phyloP scores from a whole-genome alignment of 2,329 filamentous ascomycete genomes.

The Epichloe sylvatica region DNA sequence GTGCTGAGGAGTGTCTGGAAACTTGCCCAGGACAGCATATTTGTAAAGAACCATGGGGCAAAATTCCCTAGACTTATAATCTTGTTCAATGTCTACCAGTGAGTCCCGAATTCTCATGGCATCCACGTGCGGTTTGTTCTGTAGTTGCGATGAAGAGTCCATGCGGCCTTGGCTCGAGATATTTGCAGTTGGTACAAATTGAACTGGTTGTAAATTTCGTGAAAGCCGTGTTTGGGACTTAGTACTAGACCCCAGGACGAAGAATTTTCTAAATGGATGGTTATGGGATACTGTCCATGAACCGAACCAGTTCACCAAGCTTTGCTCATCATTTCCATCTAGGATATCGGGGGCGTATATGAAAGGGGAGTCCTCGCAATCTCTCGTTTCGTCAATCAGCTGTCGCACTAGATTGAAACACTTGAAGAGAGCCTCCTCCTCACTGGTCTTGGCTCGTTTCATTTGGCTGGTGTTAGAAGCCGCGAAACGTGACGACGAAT shows the following conservation, averaged over 20 bases:
- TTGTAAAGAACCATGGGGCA: constrained; percentile 20
- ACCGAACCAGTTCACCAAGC: constrained; percentile 48
- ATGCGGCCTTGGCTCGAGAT: background rate
- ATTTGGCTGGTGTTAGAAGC: background rate
- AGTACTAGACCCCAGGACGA: constrained; percentile 35
- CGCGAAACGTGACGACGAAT: background rate
- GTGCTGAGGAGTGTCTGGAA: constrained; percentile 12
- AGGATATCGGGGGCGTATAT: constrained; percentile 34
- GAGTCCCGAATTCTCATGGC: background rate
- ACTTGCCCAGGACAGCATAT: constrained; percentile 28
- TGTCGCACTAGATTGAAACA: constrained; percentile 9
- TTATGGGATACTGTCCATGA: constrained; percentile 39
- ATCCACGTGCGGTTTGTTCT: background rate
- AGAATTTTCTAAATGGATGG: constrained; percentile 39
- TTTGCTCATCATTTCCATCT: constrained; percentile 46
- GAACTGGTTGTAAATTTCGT: constrained; percentile 10
- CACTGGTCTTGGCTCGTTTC: constrained; percentile 5
- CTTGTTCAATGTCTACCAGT: background rate
- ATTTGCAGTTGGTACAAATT: background rate
- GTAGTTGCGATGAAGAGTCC: background rate
- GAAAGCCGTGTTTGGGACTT: constrained; percentile 11
- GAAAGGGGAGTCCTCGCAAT: constrained; percentile 19
- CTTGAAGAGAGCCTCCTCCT: constrained; percentile 13
- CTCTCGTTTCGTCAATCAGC: constrained; percentile 8
- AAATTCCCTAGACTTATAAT: background rate